These are phyloP conservation scores for Cicer yamashitae DNA, from an alignment of 306 rosid species.

Conservation along the genomic window DNA sequence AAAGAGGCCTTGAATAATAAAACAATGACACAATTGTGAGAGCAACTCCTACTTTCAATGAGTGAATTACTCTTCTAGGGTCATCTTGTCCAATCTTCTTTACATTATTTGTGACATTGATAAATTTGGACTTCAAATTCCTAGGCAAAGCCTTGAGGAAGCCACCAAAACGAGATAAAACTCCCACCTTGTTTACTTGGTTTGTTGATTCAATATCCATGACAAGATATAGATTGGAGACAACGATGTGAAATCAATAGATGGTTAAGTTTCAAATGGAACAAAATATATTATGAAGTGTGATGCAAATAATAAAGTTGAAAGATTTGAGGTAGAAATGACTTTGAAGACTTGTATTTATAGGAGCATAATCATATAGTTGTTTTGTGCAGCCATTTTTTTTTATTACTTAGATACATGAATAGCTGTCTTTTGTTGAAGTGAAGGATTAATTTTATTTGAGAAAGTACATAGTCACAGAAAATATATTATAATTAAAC, in stretches of 20 bases:
- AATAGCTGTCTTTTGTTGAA: slow-evolving; percentile 51
- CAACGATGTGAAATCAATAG: background rate
- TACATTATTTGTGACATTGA: slow-evolving; percentile 46
- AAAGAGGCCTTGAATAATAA: slow-evolving; percentile 77
- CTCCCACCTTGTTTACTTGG: slow-evolving; percentile 40
- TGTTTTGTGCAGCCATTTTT: slow-evolving; percentile 37
- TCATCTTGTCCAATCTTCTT: slow-evolving; percentile 83
- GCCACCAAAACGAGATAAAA: slow-evolving; percentile 17
- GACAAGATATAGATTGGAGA: slow-evolving; percentile 6
- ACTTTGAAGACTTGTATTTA: slow-evolving; percentile 47
- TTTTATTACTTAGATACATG: slow-evolving; percentile 43
- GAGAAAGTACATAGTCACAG: slow-evolving; percentile 39
- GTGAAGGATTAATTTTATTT: slow-evolving; percentile 43
- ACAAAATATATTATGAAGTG: slow-evolving; percentile 2
- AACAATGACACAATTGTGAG: slow-evolving; percentile 81
- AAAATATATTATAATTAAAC: slow-evolving; percentile 34
- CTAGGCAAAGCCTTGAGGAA: slow-evolving; percentile 49
- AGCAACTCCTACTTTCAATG: slow-evolving; percentile 89
- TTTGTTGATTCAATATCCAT: slow-evolving; percentile 64
- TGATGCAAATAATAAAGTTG: slow-evolving; percentile 23
- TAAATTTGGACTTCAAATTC: slow-evolving; percentile 51
- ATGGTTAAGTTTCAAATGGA: slow-evolving; percentile 25
- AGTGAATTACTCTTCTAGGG: slow-evolving; percentile 85
- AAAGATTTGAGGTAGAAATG: slow-evolving; percentile 49
- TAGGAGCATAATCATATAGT: slow-evolving; percentile 43